Percentiles rank a stretch among this genome's conserved stretches.
phyloP scores from a whole-genome alignment of 257 asterid genomes.

The Solanum sitiens region DNA sequence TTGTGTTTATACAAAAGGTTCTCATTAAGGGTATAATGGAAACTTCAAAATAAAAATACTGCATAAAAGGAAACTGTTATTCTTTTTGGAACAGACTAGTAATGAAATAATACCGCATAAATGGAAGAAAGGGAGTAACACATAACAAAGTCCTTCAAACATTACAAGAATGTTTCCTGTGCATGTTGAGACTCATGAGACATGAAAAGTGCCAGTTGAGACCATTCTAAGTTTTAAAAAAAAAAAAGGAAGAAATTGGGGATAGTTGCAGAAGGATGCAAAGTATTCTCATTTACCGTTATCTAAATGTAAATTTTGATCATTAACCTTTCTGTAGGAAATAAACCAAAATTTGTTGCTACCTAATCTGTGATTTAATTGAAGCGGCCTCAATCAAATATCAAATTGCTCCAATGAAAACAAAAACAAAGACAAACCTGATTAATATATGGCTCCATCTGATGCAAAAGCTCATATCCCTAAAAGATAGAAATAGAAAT shows the following conservation, averaged over 20 bases:
- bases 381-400: neutral
- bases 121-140: neutral
- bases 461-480: conserved; percentile 99
- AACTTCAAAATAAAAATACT: neutral
- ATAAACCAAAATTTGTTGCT: neutral
- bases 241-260: neutral
- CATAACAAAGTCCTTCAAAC: neutral
- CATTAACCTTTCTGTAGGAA: neutral
- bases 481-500: conserved; percentile 22
- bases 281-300: neutral
- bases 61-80: neutral
- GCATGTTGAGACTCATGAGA: neutral
- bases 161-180: neutral
- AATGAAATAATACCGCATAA: neutral
- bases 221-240: neutral
- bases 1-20: neutral
- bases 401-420: conserved; percentile 7
- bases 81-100: neutral
- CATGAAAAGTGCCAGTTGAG: neutral
- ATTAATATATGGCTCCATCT: conserved; percentile 98
- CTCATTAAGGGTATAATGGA: neutral
- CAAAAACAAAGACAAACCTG: conserved; percentile 48
- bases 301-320: neutral
- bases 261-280: neutral
- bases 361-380: neutral